Percentiles rank a stretch among this genome's conserved stretches.
These are phyloP conservation scores for Bacterosira constricta DNA, from an alignment of 108 stramenopile genomes.

Conservation along the genomic window DNA sequence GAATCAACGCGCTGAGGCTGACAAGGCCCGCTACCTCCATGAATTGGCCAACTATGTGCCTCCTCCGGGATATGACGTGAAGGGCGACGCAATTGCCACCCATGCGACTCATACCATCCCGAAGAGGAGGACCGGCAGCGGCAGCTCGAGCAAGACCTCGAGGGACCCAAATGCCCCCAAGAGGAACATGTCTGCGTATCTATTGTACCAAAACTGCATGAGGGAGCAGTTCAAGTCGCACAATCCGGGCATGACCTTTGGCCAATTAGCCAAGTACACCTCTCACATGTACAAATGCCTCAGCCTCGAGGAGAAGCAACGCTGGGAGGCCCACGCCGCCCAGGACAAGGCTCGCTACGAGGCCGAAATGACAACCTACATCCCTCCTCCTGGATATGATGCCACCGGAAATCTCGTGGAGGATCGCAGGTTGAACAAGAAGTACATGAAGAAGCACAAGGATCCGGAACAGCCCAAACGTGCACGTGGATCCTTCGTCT, in stretches of 20 bases:
- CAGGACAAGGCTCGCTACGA: constrained; percentile 87
- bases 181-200: constrained; percentile 87
- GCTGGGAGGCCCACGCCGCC: constrained; percentile 77
- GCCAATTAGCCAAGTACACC: constrained; percentile 89
- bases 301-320: constrained; percentile 78
- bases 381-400: constrained; percentile 74
- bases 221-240: constrained; percentile 78
- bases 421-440: constrained; percentile 68
- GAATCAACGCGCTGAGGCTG: constrained; percentile 77
- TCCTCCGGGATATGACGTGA: constrained; percentile 79
- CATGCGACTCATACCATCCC: constrained; percentile 28
- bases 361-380: constrained; percentile 75
- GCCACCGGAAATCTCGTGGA: constrained; percentile 79
- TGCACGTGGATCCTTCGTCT: constrained; percentile 79
- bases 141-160: constrained; percentile 46
- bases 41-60: constrained; percentile 75
- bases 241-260: constrained; percentile 80
- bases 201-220: constrained; percentile 89
- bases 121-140: constrained; percentile 33
- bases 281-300: constrained; percentile 90
- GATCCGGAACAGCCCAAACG: constrained; percentile 83
- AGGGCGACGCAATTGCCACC: constrained; percentile 77
- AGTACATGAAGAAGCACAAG: constrained; percentile 68
- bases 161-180: constrained; percentile 92
- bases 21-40: constrained; percentile 84